phyloP scores from a whole-genome alignment of 768 basidiomycete species.

The Floccularia luteovirens region DNA sequence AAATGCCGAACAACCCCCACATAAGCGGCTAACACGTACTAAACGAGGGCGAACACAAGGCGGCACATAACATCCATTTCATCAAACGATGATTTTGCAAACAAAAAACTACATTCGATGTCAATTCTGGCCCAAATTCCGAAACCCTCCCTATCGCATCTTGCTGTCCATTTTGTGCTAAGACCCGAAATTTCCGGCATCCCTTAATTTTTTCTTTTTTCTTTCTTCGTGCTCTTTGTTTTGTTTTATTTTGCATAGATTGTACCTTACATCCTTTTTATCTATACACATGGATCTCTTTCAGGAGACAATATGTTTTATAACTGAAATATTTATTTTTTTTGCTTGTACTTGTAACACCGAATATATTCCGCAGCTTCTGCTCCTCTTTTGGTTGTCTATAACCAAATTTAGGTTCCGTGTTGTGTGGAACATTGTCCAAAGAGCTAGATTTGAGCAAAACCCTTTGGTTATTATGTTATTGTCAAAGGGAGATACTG shows the following conservation, averaged over 20 bases:
- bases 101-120: not conserved
- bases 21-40: conserved; percentile 40
- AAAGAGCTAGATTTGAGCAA: no score
- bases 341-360: conserved; percentile 12
- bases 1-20: conserved; percentile 33
- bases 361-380: conserved; percentile 2
- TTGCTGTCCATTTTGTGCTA: conserved; percentile 13
- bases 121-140: not conserved
- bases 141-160: conserved; percentile 4
- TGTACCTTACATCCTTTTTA: conserved; percentile 23
- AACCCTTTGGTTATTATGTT: no score
- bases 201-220: conserved; percentile 1
- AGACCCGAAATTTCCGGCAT: no score
- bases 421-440: no score
- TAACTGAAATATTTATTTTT: conserved; percentile 20
- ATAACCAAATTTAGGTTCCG: not conserved
- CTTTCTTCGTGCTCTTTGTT: no score
- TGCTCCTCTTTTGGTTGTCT: not conserved
- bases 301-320: conserved; percentile 17
- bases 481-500: no score
- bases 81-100: conserved; percentile 6
- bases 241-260: conserved; percentile 20
- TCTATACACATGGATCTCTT: conserved; percentile 24
- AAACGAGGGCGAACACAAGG: conserved; percentile 47
- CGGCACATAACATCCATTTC: conserved; percentile 25